Evolutionary conservation across 805 yeast species (phyloP), one percentile per base, ranked within the genome.

Genomic region (Suhomyces prunicola): DNA sequence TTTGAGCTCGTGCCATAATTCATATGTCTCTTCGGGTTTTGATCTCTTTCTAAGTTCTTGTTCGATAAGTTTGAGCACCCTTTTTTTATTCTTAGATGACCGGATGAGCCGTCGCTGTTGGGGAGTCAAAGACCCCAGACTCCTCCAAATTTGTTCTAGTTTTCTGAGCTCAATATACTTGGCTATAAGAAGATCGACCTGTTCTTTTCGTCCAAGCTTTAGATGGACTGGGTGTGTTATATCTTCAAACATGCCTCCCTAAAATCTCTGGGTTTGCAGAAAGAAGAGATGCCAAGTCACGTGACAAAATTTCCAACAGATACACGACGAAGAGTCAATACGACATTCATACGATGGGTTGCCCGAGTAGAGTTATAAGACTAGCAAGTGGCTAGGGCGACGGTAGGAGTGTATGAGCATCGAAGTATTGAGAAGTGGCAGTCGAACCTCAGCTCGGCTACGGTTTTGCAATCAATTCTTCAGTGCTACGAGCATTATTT

Each of bases 21-120:
- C 76, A 49, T 54, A 72, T 0, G 73, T 62, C 31, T 70, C 75
- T 52, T 69, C 72, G 3, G 74, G 74, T 42, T 60, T 40, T 15
- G 41, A 24, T 22, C 63, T 56, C 36, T 62, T 63, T 46, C 60
- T 62, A 42, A 69, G 60, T 46, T 67, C 68, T 44, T 57, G 54
- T 31, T 63, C 67, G 24, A 70, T 66, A 24, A 53, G 44, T 48
- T 60, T 61, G 19, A 63, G 57, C n/a, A 65, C 57, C 26, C 49
- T 51, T 10, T 50, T 54, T 44, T 55, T 58, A 4, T 55, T 50
- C 12, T 45, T 26, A 8, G 57, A 40, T 9, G 45, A 29, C 6
- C 51, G 56, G 36, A 57, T 54, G 17, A 55, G 24, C 36, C 52
- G 51, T 15, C 52, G 51, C 31, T 48, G 54, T 27, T 52, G 55